Evolutionary conservation across 768 basidiomycete species (phyloP), one percentile per base, ranked within the genome.

Genomic region (Royoungia palumana): DNA sequence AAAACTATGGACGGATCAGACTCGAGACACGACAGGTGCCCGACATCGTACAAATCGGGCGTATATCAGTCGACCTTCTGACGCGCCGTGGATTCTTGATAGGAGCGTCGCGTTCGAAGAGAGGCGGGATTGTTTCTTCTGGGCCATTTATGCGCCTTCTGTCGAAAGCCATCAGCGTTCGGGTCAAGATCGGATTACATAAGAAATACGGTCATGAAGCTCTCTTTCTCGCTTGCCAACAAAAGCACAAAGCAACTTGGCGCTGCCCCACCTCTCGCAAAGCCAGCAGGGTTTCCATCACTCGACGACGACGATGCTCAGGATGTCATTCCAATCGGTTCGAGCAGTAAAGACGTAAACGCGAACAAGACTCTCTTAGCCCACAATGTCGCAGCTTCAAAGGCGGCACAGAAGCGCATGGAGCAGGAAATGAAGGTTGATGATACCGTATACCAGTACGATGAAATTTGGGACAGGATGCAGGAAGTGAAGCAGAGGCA

Each of bases 391-490:
- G 75, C 72, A 49, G 71, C 81, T 30, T 87, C 87, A 21, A 82
- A 79, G 59, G 70, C 80, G n/a, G 72, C 74, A 66, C 81, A 75
- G 72, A 87, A 84, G 62, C 79, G 80, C 55, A 82, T 94, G 71
- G 83, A 89, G 53, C 80, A 79, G 42, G 94, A 94, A 65, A 79
- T 83, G 71, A 75, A 76, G 53, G 73, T 93, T 4, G 95, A 98
- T 58, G 63, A 78, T 36, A 86, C 85, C 0, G 89, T 94, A 5
- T 98, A 87, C 66, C 83, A 94, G 67, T 99, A 99, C 61, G 96
- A 99, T 64, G 94, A 91, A 68, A 83, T 98, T 5, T 98, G 86
- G 80, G 96, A 99, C 61, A 82, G 79, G 56, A 97, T 99, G 85
- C 94, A 98, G 69, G 81, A 87, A 55, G 87, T 83, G 1, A 90